Evolutionary conservation across 2,329 filamentous ascomycete genomes (phyloP), one percentile per base, ranked within the genome.

Genomic region (Aspergillus unguis): DNA sequence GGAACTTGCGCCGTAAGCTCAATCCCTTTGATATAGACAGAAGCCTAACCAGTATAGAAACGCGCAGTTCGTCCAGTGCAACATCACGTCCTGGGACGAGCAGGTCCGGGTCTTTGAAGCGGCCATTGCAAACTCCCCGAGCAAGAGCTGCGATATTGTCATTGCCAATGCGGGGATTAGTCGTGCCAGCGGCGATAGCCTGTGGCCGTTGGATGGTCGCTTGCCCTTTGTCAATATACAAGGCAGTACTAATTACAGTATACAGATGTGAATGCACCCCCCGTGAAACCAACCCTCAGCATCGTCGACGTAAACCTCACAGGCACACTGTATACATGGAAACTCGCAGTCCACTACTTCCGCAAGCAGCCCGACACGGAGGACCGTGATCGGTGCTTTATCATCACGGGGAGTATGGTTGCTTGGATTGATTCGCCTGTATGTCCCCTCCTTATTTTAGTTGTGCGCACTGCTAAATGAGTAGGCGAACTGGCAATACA

Each of bases 361-460:
- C 61, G 74, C 1, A 66, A 71, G 41, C 60, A 65, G 48, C 71
- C 73, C 0, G 69, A 71, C 11, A 65, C 56, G 0, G 60, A 67
- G 0, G 67, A 71, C 1, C 62, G 71, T 5, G 76, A 80, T 52
- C 70, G 77, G 1, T 77, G 76, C 51, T 72, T 81, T 35, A 75
- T 80, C 44, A 73, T 80, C 25, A 78, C 73, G 0, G 75, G 74
- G 3, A 77, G 74, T 50, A 71, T 80, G 61, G 75, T 76, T 0
- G 73, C 71, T 0, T 80, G 72, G 60, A 72, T 78, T 43, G 78
- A 80, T 53, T 71, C 71, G 6, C 73, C 73, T 26, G 70, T 59
- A 43, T 9, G 26, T 28, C 17, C 11, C 25, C 25, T 6, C 2
- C 27, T 17, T 17, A 17, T 17, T 17, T 17, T 17, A 17, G 1